These are phyloP conservation scores for Pyrenochaeta sp. DNA, from an alignment of 2,329 filamentous ascomycete genomes.

Conservation along the genomic window DNA sequence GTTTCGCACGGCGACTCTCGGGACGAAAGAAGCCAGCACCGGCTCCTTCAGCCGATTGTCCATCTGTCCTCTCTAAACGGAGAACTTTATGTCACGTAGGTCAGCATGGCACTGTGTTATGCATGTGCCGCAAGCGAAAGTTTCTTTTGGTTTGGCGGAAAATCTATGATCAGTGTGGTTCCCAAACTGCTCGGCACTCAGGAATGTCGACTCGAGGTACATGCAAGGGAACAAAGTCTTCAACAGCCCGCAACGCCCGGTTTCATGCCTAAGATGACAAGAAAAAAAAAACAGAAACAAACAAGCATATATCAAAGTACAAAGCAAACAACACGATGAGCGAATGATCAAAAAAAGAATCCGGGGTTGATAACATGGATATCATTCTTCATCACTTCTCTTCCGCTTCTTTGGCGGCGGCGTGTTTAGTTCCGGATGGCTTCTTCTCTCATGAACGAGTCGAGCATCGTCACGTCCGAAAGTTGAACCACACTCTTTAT, in stretches of 20 bases:
- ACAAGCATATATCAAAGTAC: neutral
- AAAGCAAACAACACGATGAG: neutral
- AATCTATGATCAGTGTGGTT: neutral
- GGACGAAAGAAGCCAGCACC: neutral
- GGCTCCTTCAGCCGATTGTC: neutral
- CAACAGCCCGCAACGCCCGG: neutral
- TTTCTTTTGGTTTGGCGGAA: neutral
- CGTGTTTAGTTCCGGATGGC: slow-evolving; percentile 10
- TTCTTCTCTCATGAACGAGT: slow-evolving; percentile 7
- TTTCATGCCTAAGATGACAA: neutral
- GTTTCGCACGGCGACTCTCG: neutral
- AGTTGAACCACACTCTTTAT: neutral
- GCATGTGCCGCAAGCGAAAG: neutral
- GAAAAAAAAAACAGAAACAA: neutral
- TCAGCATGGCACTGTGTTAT: no score
- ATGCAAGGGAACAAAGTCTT: neutral
- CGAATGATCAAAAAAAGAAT: neutral
- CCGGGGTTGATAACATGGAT: neutral
- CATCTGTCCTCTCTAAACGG: neutral
- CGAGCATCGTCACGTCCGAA: slow-evolving; percentile 9
- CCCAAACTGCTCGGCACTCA: neutral
- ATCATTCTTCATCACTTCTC: slow-evolving; percentile 3
- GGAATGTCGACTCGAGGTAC: neutral
- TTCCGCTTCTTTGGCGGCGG: slow-evolving; percentile 10
- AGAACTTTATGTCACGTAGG: neutral